These are phyloP conservation scores for Aspergillus homomorphus DNA, from an alignment of 495 filamentous ascomycete genomes.

Conservation along the genomic window DNA sequence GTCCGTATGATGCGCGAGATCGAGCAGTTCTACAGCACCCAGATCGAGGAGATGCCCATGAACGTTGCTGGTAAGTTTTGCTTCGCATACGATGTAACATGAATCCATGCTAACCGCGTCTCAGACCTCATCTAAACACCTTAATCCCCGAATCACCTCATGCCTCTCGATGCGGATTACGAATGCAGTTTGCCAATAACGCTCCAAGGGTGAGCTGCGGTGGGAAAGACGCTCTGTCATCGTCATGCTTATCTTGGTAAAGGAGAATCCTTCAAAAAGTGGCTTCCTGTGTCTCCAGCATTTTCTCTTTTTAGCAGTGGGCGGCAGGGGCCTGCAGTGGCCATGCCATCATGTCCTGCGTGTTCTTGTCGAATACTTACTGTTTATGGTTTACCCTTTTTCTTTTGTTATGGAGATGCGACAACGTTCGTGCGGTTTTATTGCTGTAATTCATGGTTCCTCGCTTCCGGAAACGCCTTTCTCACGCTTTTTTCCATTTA, in stretches of 20 bases:
- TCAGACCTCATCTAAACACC: conserved; percentile 52
- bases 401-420: conserved; percentile 42
- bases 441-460: conserved; percentile 44
- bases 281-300: conserved; percentile 46
- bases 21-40: conserved; percentile 65
- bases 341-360: conserved; percentile 1
- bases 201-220: conserved; percentile 36
- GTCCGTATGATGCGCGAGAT: conserved; percentile 99
- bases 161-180: conserved; percentile 44
- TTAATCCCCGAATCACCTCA: conserved; percentile 28
- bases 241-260: conserved; percentile 30
- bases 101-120: conserved; percentile 12
- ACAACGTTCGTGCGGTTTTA: conserved; percentile 41
- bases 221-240: conserved; percentile 28
- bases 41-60: conserved; percentile 64
- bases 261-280: conserved; percentile 41
- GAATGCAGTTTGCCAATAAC: conserved; percentile 40
- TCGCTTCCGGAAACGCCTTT: conserved; percentile 22
- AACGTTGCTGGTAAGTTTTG: conserved; percentile 50
- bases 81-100: neutral
- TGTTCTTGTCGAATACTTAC: conserved; percentile 4
- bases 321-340: conserved; percentile 15
- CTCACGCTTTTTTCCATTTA: conserved; percentile 24
- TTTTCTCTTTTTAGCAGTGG: conserved; percentile 32
- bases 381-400: conserved; percentile 43